Conservation (phyloP, 2,329 filamentous ascomycete species). For the Trichophyton simii region DNA sequence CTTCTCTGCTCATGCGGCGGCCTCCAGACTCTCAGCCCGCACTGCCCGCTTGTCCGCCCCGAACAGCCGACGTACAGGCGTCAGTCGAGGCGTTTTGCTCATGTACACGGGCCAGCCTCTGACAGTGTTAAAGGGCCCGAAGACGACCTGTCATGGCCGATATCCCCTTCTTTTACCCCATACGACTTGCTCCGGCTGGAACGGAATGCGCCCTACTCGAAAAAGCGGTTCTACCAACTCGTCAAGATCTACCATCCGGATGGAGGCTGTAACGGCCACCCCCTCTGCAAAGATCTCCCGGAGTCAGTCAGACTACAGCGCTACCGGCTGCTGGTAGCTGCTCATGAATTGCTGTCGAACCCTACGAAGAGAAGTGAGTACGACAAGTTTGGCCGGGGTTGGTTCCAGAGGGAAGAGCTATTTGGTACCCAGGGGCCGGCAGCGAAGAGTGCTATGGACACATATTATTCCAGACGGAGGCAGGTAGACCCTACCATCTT, state of each 20-base stretch:
- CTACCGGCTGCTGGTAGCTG: conserved; percentile 76
- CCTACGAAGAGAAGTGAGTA: conserved; percentile 67
- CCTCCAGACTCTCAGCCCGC: conserved; percentile 24
- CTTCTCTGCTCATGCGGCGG: conserved; percentile 28
- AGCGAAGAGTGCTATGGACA: background rate
- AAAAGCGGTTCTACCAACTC: conserved; percentile 73
- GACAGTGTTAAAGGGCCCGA: conserved; percentile 14
- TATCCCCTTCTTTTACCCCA: conserved; percentile 47
- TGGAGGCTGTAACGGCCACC: conserved; percentile 38
- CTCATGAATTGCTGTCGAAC: conserved; percentile 78
- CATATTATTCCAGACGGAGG: conserved; percentile 21
- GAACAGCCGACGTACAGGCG: conserved; percentile 7
- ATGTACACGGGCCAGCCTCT: conserved; percentile 18
- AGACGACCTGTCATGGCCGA: conserved; percentile 30
- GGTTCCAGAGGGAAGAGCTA: conserved; percentile 40
- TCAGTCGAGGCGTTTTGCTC: conserved; percentile 26
- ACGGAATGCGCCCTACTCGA: conserved; percentile 59
- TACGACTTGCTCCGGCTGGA: conserved; percentile 71
- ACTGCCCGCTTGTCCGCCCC: conserved; percentile 18
- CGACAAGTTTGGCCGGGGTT: conserved; percentile 69
- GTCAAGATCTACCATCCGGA: conserved; percentile 97
- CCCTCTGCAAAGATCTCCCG: conserved; percentile 38
- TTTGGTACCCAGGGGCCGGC: conserved; percentile 12
- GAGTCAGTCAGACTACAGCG: conserved; percentile 62
- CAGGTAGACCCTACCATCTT: conserved; percentile 39